phyloP scores from a whole-genome alignment of 2,329 filamentous ascomycete species.

The Thielaviopsis euricoi region DNA sequence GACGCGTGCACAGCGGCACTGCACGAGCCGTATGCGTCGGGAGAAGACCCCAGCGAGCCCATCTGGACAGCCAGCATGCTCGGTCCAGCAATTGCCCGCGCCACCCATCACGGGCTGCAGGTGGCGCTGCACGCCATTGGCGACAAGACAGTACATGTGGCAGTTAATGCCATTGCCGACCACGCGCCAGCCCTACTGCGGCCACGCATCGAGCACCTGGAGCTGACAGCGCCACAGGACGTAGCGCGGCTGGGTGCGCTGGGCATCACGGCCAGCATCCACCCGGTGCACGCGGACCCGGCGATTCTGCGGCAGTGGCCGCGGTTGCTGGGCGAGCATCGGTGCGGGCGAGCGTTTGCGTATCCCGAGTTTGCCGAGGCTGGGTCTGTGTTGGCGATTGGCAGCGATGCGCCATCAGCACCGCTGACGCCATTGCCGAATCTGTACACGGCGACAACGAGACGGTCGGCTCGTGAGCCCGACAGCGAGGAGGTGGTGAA shows the following conservation, averaged over 20 bases:
- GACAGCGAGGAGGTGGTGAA: constrained; percentile 28
- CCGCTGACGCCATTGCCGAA: constrained; percentile 37
- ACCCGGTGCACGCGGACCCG: constrained; percentile 43
- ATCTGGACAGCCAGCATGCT: constrained; percentile 39
- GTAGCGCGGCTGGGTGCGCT: constrained; percentile 37
- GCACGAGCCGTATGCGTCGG: constrained; percentile 39
- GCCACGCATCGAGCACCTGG: constrained; percentile 49
- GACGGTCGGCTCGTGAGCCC: constrained; percentile 35
- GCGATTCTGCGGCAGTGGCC: constrained; percentile 46
- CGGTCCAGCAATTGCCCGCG: constrained; percentile 34
- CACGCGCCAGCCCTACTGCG: constrained; percentile 28
- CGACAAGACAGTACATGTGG: constrained; percentile 39
- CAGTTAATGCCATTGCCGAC: constrained; percentile 36
- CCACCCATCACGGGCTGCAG: constrained; percentile 37
- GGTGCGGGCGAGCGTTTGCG: constrained; percentile 43
- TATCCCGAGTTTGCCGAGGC: constrained; percentile 43
- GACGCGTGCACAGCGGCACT: constrained; percentile 49
- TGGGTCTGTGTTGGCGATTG: constrained; percentile 38
- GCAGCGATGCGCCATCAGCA: constrained; percentile 43
- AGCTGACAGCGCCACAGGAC: constrained; percentile 38
- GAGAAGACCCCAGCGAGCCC: constrained; percentile 25
- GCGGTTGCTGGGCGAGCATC: constrained; percentile 33
- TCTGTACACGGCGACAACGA: constrained; percentile 41
- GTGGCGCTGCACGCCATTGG: constrained; percentile 51
- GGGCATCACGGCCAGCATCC: constrained; percentile 43